These are phyloP conservation scores for Fusarium verrucosum DNA, from an alignment of 2,329 filamentous ascomycete genomes.

Conservation along the genomic window DNA sequence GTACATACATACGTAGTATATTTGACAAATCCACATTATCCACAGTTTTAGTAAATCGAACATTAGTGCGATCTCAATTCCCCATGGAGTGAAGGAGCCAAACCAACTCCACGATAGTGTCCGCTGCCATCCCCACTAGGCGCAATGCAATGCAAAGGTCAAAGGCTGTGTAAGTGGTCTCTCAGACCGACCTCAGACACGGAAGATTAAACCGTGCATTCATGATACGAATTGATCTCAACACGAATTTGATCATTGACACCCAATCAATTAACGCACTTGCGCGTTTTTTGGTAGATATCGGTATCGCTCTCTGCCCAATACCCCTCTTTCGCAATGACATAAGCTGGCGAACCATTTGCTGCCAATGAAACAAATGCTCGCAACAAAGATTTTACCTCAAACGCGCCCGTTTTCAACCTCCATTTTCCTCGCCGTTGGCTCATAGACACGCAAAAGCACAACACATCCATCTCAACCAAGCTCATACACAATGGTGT, in stretches of 20 bases:
- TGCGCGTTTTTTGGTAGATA: not conserved
- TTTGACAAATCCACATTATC: not conserved
- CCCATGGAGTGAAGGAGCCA: not conserved
- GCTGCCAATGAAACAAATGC: conserved; percentile 7
- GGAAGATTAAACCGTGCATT: no score
- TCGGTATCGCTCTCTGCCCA: no score
- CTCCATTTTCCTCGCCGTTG: not conserved
- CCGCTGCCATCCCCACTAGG: not conserved
- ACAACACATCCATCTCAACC: not conserved
- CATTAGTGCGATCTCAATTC: not conserved
- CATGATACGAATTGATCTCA: not conserved
- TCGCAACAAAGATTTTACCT: not conserved
- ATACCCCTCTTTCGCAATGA: conserved; percentile 10
- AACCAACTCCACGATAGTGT: not conserved
- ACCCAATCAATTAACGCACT: not conserved
- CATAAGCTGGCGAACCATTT: conserved; percentile 19
- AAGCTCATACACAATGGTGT: conserved; percentile 2
- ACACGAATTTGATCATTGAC: not conserved
- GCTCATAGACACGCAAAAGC: not conserved
- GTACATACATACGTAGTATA: no score
- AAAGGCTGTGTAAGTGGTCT: not conserved
- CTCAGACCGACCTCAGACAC: not conserved
- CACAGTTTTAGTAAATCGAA: not conserved
- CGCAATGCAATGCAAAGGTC: not conserved
- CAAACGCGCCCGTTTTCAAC: conserved; percentile 9